Percentiles rank a stretch among this genome's conserved stretches.
phyloP scores from a whole-genome alignment of 164 flowering plant genomes.

The Akebia trifoliata region DNA sequence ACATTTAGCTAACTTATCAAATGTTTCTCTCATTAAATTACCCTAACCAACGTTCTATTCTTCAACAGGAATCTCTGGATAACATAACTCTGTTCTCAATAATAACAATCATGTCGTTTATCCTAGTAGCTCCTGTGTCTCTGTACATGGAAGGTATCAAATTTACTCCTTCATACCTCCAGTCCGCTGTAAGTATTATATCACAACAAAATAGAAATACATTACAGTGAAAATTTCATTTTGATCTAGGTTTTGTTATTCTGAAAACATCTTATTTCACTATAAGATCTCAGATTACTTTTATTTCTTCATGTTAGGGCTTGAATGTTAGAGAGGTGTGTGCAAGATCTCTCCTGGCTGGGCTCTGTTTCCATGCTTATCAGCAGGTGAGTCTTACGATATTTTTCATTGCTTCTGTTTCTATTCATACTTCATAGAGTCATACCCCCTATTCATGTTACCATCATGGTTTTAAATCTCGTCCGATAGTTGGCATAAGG shows the following conservation, averaged over 20 bases:
- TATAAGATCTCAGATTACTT: neutral
- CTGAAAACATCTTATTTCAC: neutral
- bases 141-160: conserved; percentile 63
- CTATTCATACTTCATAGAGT: too few relatives aligned
- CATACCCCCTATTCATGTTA: too few relatives aligned
- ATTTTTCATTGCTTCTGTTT: neutral
- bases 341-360: conserved; percentile 65
- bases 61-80: conserved; percentile 77
- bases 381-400: conserved; percentile 62
- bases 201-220: neutral
- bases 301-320: conserved; percentile 38
- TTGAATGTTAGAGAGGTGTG: conserved; percentile 58
- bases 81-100: conserved; percentile 72
- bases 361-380: conserved; percentile 95
- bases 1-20: too few relatives aligned
- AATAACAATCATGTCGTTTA: conserved; percentile 65
- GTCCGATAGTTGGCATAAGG: too few relatives aligned
- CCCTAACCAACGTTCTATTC: conserved; percentile 11
- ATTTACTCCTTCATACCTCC: conserved; percentile 64
- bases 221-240: neutral
- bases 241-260: neutral
- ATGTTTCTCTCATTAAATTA: too few relatives aligned
- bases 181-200: conserved; percentile 50
- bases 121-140: conserved; percentile 49
- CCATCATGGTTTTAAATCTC: too few relatives aligned